These are phyloP conservation scores for Camelina neglecta DNA, from an alignment of 345 rosid genomes.

Conservation along the genomic window DNA sequence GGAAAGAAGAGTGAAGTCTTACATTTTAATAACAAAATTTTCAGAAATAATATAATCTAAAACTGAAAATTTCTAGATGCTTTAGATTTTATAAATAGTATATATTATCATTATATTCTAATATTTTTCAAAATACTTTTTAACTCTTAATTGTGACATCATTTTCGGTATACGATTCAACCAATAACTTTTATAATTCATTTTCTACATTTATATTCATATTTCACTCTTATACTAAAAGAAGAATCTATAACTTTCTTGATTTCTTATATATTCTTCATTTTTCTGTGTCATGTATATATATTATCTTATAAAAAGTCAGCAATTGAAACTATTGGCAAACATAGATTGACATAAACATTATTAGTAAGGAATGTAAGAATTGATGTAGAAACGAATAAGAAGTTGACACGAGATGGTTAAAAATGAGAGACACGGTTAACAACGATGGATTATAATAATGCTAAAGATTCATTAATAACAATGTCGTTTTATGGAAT, in stretches of 20 bases:
- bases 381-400: constrained; percentile 27
- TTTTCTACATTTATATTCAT: not conserved
- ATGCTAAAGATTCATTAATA: constrained; percentile 2
- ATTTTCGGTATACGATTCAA: not conserved
- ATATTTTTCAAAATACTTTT: not conserved
- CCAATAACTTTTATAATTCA: not conserved
- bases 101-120: not conserved
- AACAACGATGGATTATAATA: constrained; percentile 26
- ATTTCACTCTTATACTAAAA: not conserved
- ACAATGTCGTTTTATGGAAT: constrained; percentile 30
- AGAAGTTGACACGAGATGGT: constrained; percentile 19
- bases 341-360: constrained; percentile 1
- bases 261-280: not conserved
- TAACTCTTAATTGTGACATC: not conserved
- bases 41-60: not conserved
- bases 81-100: not conserved
- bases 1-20: not conserved
- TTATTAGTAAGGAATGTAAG: constrained; percentile 26
- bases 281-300: not conserved
- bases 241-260: not conserved
- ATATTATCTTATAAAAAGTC: not conserved
- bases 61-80: not conserved
- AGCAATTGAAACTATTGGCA: constrained; percentile 13
- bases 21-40: not conserved
- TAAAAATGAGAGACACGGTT: constrained; percentile 21